Evolutionary conservation across 164 flowering plant species (phyloP), one percentile per base, ranked within the genome.

Genomic region (Protea cynaroides): DNA sequence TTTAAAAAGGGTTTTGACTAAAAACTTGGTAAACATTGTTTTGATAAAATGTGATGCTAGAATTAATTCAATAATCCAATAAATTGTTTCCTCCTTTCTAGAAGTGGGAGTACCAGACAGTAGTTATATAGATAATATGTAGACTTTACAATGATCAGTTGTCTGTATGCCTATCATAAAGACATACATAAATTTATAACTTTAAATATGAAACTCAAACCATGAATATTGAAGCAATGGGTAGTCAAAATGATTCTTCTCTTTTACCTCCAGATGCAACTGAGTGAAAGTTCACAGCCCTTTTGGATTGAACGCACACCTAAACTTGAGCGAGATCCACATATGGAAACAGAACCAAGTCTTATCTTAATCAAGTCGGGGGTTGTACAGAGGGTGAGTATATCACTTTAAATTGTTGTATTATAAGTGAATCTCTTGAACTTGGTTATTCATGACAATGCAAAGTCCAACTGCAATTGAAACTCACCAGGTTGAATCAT

Each of bases 361-460:
- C 62, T 75, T 24, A 55, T 69, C 25, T 67, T 57, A 56, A 65
- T 91, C 34, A 81, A 83, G 76, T 81, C 86, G 23, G 97, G 87
- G 47, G 73, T 81, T 56, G 76, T 81, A 88, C 74, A 76, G 78
- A 69, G 71, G 66, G 97, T 91, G 69, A 88, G 92, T 82, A 72
- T 23, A 68, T 61, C 14, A 14, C 50, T 60, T 63, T 53, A 17
- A 53, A 53, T 62, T 25, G 17, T 51, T 43, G 21, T 44, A 46
- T 49, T 47, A n/a, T 40, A 21, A n/a, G 9, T 23, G 9, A 8
- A 61, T 14, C 54, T 25, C 29, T 21, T 7, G 13, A 23, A 29
- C 7, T 25, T 1, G 12, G 0, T 8, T 54, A 11, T 23, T 54
- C 3, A 5, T 50, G 9, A 5, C 8, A 4, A n/a, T 50, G 54